Percentiles rank a stretch among this genome's conserved stretches.
Conservation (phyloP, 176 grass and related monocot genomes). For the Poa pratensis region DNA sequence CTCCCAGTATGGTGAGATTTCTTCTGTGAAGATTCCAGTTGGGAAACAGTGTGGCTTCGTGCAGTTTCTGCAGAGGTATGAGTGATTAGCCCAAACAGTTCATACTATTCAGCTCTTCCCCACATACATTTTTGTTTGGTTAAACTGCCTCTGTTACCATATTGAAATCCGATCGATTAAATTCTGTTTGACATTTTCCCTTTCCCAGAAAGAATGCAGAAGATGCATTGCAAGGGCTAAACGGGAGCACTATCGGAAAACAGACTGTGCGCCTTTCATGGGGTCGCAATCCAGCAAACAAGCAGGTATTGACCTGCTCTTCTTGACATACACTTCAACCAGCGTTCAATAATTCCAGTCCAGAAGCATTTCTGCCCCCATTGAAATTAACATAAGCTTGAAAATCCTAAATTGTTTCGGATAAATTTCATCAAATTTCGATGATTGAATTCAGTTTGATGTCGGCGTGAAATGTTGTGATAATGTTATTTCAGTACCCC, state of each 20-base stretch:
- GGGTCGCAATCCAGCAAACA: constrained; percentile 95
- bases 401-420: background rate
- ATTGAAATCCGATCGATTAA: background rate
- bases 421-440: background rate
- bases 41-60: constrained; percentile 96
- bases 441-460: background rate
- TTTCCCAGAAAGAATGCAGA: constrained; percentile 79
- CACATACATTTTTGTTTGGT: background rate
- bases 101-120: constrained; percentile 8
- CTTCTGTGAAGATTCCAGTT: constrained; percentile 90
- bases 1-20: constrained; percentile 85
- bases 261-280: constrained; percentile 92
- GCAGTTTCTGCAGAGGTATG: constrained; percentile 89
- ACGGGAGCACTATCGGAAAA: constrained; percentile 77
- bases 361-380: background rate
- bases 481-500: background rate
- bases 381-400: background rate
- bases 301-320: constrained; percentile 53
- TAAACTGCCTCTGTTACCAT: background rate
- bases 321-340: background rate
- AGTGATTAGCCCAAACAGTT: background rate
- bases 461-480: background rate
- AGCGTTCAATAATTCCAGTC: background rate
- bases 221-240: constrained; percentile 86
- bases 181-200: background rate